Evolutionary conservation across 179 eudicot genomes (phyloP).

Genomic region (Nepenthes alata): DNA sequence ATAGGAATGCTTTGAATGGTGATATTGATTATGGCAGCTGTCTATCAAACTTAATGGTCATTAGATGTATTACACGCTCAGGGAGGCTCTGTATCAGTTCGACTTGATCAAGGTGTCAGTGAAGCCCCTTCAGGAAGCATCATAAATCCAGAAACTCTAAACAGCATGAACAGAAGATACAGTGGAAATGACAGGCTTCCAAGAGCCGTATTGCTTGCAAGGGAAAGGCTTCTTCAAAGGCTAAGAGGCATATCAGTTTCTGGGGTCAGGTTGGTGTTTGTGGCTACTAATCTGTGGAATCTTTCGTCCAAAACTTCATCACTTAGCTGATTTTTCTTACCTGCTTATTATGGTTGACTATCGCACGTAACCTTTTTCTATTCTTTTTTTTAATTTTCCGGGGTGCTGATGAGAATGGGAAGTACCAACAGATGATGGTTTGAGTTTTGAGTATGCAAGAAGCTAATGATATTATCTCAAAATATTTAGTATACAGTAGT

Average conservation of each 20-base stretch:
- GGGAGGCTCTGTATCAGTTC: conserved; percentile 37
- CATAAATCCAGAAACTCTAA: conserved; percentile 16
- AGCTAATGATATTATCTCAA: too few relatives aligned
- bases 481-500: too few relatives aligned
- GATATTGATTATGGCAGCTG: too few relatives aligned
- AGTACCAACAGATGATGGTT: too few relatives aligned
- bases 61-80: conserved; percentile 10
- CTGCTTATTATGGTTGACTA: background rate
- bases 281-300: background rate
- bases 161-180: conserved; percentile 19
- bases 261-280: conserved; percentile 41
- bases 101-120: conserved; percentile 20
- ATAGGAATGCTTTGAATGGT: too few relatives aligned
- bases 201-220: conserved; percentile 73
- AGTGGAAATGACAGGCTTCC: conserved; percentile 54
- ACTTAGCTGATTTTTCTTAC: too few relatives aligned
- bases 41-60: too few relatives aligned
- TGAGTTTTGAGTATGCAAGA: too few relatives aligned
- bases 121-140: conserved; percentile 20
- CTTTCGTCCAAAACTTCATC: background rate
- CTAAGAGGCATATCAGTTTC: conserved; percentile 56
- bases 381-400: too few relatives aligned
- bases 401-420: too few relatives aligned
- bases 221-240: conserved; percentile 82
- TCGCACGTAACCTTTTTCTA: too few relatives aligned